phyloP scores from a whole-genome alignment of 129 eudicot genomes.

The Pulicaria dysenterica region DNA sequence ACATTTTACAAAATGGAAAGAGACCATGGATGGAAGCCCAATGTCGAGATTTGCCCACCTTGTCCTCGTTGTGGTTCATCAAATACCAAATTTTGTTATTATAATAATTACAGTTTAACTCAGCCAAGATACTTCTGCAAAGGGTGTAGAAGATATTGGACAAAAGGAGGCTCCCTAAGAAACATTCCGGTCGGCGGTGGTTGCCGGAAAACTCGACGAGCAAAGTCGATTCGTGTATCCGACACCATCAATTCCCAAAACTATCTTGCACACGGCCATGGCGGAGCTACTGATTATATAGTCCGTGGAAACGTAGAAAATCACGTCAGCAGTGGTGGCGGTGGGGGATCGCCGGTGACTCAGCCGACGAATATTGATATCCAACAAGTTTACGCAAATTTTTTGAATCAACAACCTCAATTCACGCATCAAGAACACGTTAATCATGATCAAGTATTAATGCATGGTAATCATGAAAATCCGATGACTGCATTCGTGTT shows the following conservation, averaged over 20 bases:
- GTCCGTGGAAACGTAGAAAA: slow-evolving; percentile 18
- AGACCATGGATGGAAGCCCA: slow-evolving; percentile 53
- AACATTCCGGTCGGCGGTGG: slow-evolving; percentile 80
- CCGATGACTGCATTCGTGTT: slow-evolving; percentile 25
- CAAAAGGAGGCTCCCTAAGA: slow-evolving; percentile 77
- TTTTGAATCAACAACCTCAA: slow-evolving; percentile 53
- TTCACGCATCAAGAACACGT: neutral
- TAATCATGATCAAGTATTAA: slow-evolving; percentile 14
- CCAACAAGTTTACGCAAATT: slow-evolving; percentile 65
- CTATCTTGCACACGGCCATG: slow-evolving; percentile 1
- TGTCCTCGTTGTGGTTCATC: slow-evolving; percentile 82
- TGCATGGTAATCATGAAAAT: slow-evolving; percentile 22
- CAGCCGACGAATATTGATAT: slow-evolving; percentile 56
- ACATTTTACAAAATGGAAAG: slow-evolving; percentile 52
- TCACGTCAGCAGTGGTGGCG: slow-evolving; percentile 12
- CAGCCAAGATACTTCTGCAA: slow-evolving; percentile 80
- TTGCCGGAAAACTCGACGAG: slow-evolving; percentile 56
- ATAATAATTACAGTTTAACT: slow-evolving; percentile 73
- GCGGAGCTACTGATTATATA: slow-evolving; percentile 17
- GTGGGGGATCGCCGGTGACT: slow-evolving; percentile 30
- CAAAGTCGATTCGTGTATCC: slow-evolving; percentile 41
- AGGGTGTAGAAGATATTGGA: slow-evolving; percentile 84
- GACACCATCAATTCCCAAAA: slow-evolving; percentile 16
- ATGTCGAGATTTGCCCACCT: slow-evolving; percentile 57
- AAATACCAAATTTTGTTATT: slow-evolving; percentile 75